These are phyloP conservation scores for Phytophthora palmivora DNA, from an alignment of 352 stramenopile genomes.

Conservation along the genomic window DNA sequence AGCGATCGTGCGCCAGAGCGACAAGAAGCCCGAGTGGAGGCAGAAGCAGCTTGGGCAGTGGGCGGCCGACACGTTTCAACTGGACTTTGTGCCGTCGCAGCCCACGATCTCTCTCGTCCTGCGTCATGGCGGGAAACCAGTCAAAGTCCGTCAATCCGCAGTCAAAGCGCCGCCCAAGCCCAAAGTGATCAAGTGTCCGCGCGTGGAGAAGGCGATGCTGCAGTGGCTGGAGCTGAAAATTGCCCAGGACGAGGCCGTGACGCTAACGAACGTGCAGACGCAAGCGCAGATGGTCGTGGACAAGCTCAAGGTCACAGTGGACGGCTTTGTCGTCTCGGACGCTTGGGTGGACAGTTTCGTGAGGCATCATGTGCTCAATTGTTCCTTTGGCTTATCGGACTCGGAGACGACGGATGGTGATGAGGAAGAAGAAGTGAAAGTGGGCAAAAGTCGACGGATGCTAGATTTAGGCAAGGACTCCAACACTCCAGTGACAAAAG, in stretches of 20 bases:
- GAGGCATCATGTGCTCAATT: constrained; percentile 33
- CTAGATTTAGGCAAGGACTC: constrained; percentile 11
- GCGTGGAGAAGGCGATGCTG: constrained; percentile 66
- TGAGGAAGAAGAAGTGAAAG: constrained; percentile 2
- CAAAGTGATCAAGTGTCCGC: constrained; percentile 65
- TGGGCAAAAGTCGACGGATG: constrained; percentile 24
- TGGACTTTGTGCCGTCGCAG: constrained; percentile 70
- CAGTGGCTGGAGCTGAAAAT: constrained; percentile 60
- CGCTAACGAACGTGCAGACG: constrained; percentile 12
- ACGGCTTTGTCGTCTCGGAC: constrained; percentile 38
- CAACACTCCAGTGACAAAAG: constrained; percentile 5
- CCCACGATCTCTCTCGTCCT: constrained; percentile 80
- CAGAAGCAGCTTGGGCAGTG: constrained; percentile 73
- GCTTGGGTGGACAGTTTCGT: constrained; percentile 41
- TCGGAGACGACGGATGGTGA: constrained; percentile 28
- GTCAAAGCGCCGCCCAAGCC: constrained; percentile 44
- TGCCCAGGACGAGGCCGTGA: constrained; percentile 31
- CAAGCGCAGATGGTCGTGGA: constrained; percentile 25
- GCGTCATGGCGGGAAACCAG: constrained; percentile 56
- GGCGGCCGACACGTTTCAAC: constrained; percentile 63
- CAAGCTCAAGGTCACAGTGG: constrained; percentile 13
- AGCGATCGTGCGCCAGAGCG: constrained; percentile 71
- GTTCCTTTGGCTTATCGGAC: constrained; percentile 34
- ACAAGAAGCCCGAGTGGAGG: constrained; percentile 64
- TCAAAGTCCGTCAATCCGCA: constrained; percentile 34